phyloP scores from a whole-genome alignment of 192 early-diverging fungal genomes.

The Coemansia sp. region DNA sequence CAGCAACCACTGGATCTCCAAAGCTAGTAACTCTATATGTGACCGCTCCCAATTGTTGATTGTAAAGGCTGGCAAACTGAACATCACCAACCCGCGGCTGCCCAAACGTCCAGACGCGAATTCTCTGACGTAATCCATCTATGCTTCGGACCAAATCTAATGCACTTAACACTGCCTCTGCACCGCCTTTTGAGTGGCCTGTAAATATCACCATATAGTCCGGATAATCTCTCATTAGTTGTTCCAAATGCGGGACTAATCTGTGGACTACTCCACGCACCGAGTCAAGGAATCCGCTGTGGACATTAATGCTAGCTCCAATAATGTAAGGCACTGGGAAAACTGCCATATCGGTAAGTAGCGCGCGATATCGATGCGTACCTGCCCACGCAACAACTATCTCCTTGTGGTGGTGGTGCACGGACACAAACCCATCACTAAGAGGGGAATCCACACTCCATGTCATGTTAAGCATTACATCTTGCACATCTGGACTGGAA shows the following conservation, averaged over 20 bases:
- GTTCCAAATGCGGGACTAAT: constrained; percentile 13
- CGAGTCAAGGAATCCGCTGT: constrained; percentile 37
- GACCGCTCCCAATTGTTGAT: constrained; percentile 22
- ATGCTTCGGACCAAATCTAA: constrained; percentile 33
- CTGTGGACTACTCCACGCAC: constrained; percentile 14
- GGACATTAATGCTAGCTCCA: constrained; percentile 26
- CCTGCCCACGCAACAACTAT: constrained; percentile 47
- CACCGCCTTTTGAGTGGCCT: constrained; percentile 51
- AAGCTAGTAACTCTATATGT: constrained; percentile 42
- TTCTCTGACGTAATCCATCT: constrained; percentile 14
- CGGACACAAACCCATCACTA: constrained; percentile 39
- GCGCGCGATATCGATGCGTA: constrained; percentile 46
- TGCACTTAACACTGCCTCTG: constrained; percentile 40
- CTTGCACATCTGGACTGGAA: constrained; percentile 36
- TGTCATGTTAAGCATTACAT: constrained; percentile 40
- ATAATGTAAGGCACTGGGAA: constrained; percentile 29
- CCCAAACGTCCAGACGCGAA: constrained; percentile 49
- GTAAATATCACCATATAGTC: constrained; percentile 42
- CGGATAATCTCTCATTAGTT: constrained; percentile 27
- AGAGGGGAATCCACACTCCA: constrained; percentile 42
- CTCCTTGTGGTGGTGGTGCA: constrained; percentile 29
- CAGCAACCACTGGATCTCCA: constrained; percentile 43
- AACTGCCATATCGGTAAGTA: constrained; percentile 41
- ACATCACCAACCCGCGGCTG: constrained; percentile 40
- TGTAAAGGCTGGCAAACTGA: constrained; percentile 39